Base-by-base conservation (phyloP, 2,329 filamentous ascomycete genomes). In the Furcasterigmium furcatum region DNA sequence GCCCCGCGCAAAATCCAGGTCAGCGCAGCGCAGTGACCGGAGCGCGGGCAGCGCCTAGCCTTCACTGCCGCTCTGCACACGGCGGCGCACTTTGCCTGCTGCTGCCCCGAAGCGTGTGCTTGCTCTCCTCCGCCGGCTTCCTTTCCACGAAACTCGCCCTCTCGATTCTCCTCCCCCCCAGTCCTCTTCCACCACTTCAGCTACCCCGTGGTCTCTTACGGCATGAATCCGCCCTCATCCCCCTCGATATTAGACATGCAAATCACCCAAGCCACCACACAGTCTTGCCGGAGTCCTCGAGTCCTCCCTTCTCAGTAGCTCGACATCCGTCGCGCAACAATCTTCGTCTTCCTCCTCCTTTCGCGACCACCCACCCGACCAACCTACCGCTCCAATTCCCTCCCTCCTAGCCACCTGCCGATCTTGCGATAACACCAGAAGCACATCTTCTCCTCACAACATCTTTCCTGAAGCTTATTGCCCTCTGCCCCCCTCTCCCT, bases 401-500 rank as follows among this genome's bases (percentile, higher is more conserved):
- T 18, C 10, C n/a, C 16, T 18, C 16, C 34, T 18, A 16, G 34
- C 34, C 34, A 10, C 12, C 24, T 12, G 18, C 16, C 18, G 34
- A 19, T 36, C 34, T 36, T 36, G 34, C 34, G 34, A 36, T 36
- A 14, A 36, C 34, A 16, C n/a, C 34, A 16, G 34, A 16, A 18
- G n/a, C 34, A 18, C 4, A 36, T 36, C 16, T 10, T 18, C 12
- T 19, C 16, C 57, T 55, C 58, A 51, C 57, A 55, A 58, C 65
- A 60, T 52, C 49, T 49, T 54, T 49, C 50, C 51, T 29, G 22
- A 51, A 44, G 39, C 51, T 41, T 41, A 16, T 10, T 36, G 9
- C 16, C 41, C 42, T 46, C 50, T 50, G 56, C 52, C 49, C 52
- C 55, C 54, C 51, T 50, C 56, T 55, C 57, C 54, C 58, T 50